Evolutionary conservation across 352 stramenopile species (phyloP).

Genomic region (Phytophthora niederhauseri): DNA sequence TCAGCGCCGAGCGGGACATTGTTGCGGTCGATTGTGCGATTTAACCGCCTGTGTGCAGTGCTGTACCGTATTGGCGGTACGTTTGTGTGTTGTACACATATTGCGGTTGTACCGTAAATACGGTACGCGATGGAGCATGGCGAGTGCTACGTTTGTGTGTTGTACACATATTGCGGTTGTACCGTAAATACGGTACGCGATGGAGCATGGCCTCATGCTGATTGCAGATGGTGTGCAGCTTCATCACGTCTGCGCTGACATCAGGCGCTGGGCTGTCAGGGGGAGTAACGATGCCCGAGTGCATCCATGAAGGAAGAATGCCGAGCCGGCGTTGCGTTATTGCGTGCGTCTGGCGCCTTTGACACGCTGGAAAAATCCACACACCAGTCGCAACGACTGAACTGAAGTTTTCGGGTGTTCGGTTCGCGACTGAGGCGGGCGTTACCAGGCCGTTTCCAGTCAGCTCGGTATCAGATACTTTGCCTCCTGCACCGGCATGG

Average conservation of each 20-base stretch:
- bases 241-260: background rate
- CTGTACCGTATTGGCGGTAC: background rate
- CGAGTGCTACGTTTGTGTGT: too few species aligned
- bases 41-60: background rate
- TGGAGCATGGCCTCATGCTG: background rate
- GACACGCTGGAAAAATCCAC: slow-evolving; percentile 11
- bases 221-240: background rate
- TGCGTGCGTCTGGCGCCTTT: slow-evolving; percentile 8
- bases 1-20: slow-evolving; percentile 84
- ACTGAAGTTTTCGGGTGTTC: slow-evolving; percentile 14
- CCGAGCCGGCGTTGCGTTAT: background rate
- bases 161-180: too few species aligned
- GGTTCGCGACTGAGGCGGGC: slow-evolving; percentile 24
- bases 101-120: background rate
- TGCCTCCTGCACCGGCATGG: slow-evolving; percentile 6
- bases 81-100: background rate
- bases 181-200: background rate
- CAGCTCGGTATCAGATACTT: background rate
- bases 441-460: slow-evolving; percentile 9
- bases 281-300: background rate
- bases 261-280: background rate
- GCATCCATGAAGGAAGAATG: background rate
- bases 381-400: background rate
- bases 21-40: background rate
- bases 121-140: too few species aligned